Evolutionary conservation across 2,329 filamentous ascomycete species (phyloP), one percentile per base, ranked within the genome.

Genomic region (Beauveria scarabaeidicola): DNA sequence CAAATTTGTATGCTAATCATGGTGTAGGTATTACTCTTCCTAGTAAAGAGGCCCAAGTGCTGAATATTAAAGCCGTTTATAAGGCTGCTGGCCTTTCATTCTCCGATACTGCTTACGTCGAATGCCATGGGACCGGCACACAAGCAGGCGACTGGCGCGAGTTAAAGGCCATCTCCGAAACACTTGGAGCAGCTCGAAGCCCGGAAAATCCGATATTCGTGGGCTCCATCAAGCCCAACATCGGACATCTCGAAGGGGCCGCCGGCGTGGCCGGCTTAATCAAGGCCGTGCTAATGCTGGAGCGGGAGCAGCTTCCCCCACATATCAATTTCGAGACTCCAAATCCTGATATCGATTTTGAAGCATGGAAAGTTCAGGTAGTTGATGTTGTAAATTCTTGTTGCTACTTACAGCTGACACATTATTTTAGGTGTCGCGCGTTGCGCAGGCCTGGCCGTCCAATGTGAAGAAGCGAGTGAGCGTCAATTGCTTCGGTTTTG

Each of bases 41-140:
- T 0, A 85, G 75, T 62, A 73, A 74, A 23, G 73, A 74, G 11
- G 78, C 80, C 1, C 82, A 85, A 62, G 71, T 76, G 0, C 70
- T 70, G 43, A 79, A 82, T 58, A 84, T 84, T 59, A 68, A 67
- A 36, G 66, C 69, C 0, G 71, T 78, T 0, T 85, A 85, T 63
- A 61, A 65, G 7, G 71, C 71, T 17, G 75, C 77, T 0, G 77
- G 73, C 1, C 72, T 82, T 3, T 67, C 74, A 43, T 74, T 76
- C 38, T 62, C 68, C 2, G 72, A 78, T 41, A 83, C 80, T 0
- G 75, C 70, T 0, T 84, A 78, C 58, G 77, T 83, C 50, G 81
- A 84, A 64, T 82, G 80, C 38, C 81, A 81, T 63, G 83, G 83
- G 5, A 86, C 83, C 0, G 83, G 83, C 4, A 86, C 83, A 0